Percentiles rank a stretch among this genome's conserved stretches.
Evolutionary conservation across 306 rosid genomes (phyloP).

Genomic region (Mimosa pudica): DNA sequence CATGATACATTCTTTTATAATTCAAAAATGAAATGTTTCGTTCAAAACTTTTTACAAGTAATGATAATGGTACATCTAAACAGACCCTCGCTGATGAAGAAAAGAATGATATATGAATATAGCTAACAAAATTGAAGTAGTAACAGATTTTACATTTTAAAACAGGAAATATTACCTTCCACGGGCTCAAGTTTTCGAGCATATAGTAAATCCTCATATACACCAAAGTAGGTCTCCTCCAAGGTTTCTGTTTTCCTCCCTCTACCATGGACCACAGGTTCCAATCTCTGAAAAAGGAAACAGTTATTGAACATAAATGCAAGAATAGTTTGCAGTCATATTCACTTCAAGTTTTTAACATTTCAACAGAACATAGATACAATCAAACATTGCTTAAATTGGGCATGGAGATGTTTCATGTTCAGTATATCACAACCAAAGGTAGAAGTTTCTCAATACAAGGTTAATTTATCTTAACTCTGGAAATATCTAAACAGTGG

Average conservation of each 20-base stretch:
- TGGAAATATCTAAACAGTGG: neutral
- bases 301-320: conserved; percentile 21
- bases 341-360: conserved; percentile 12
- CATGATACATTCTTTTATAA: neutral
- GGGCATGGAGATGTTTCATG: neutral
- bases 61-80: too few relatives aligned
- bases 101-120: conserved; percentile 8
- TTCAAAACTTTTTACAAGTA: too few relatives aligned
- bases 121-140: neutral
- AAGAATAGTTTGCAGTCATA: conserved; percentile 26
- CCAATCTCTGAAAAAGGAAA: conserved; percentile 66
- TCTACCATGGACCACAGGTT: conserved; percentile 92
- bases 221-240: conserved; percentile 84
- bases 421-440: conserved; percentile 16
- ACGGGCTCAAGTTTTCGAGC: conserved; percentile 91
- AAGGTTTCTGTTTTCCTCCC: conserved; percentile 71
- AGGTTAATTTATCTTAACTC: neutral
- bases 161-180: conserved; percentile 57
- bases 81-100: conserved; percentile 5
- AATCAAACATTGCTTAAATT: neutral
- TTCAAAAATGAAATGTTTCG: too few relatives aligned
- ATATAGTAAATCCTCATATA: conserved; percentile 74
- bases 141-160: conserved; percentile 13
- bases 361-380: neutral
- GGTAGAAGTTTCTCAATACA: conserved; percentile 12